Conservation (phyloP, 2,329 filamentous ascomycete genomes). For the Celoporthe dispersa region DNA sequence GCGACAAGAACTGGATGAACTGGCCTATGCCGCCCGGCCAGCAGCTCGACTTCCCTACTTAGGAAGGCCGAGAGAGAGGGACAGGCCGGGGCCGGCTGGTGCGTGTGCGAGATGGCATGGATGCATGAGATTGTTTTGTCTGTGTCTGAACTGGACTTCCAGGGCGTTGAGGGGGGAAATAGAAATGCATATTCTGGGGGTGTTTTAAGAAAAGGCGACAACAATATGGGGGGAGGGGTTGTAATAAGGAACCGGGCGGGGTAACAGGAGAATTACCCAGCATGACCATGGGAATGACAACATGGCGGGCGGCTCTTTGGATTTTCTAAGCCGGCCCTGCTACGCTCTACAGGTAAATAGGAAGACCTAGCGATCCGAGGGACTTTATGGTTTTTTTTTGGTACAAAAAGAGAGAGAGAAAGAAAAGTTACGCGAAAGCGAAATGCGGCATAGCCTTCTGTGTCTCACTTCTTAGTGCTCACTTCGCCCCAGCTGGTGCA, state of each 20-base stretch:
- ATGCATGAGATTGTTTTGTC: neutral
- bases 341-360: neutral
- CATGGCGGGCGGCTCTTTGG: neutral
- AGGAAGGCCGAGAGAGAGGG: neutral
- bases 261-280: neutral
- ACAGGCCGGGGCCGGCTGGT: neutral
- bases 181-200: neutral
- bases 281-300: neutral
- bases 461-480: neutral
- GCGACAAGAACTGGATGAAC: constrained; percentile 43
- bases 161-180: neutral
- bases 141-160: neutral
- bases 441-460: neutral
- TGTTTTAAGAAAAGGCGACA: neutral
- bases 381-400: neutral
- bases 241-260: neutral
- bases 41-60: constrained; percentile 39
- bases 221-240: neutral
- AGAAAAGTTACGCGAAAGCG: neutral
- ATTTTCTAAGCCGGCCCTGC: neutral
- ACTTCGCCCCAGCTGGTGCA: neutral
- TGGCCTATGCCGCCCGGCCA: constrained; percentile 41
- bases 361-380: neutral
- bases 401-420: neutral
- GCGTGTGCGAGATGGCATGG: neutral